phyloP scores from a whole-genome alignment of 2,329 filamentous ascomycete species.

The Hirsutella rhossiliensis region DNA sequence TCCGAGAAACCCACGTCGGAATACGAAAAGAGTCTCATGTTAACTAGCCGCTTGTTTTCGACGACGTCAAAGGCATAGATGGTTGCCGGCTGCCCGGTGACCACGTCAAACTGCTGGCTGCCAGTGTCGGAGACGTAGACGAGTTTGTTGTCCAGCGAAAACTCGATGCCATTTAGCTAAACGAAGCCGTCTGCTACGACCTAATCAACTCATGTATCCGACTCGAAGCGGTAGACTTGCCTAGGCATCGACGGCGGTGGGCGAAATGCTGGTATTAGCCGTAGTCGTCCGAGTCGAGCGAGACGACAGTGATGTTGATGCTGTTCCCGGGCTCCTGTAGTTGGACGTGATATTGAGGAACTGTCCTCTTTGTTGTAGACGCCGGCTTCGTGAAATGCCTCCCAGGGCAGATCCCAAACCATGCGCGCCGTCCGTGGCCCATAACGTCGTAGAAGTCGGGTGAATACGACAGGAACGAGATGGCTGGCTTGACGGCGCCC shows the following conservation, averaged over 20 bases:
- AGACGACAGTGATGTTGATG: slow-evolving; percentile 18
- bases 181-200: slow-evolving; percentile 46
- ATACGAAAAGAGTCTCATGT: slow-evolving; percentile 44
- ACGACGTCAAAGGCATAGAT: slow-evolving; percentile 6
- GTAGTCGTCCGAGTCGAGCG: slow-evolving; percentile 23
- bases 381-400: slow-evolving; percentile 46
- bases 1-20: slow-evolving; percentile 42
- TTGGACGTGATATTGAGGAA: slow-evolving; percentile 8
- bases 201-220: slow-evolving; percentile 34
- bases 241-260: slow-evolving; percentile 38
- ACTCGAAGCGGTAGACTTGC: slow-evolving; percentile 47
- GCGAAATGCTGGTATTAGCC: slow-evolving; percentile 44
- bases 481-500: slow-evolving; percentile 2
- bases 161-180: slow-evolving; percentile 44
- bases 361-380: slow-evolving; percentile 19
- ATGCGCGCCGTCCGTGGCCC: slow-evolving; percentile 20
- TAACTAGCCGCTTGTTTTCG: slow-evolving; percentile 8
- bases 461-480: slow-evolving; percentile 26
- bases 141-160: slow-evolving; percentile 38
- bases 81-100: slow-evolving; percentile 1
- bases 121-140: slow-evolving; percentile 48
- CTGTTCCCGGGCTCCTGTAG: slow-evolving; percentile 24
- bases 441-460: slow-evolving; percentile 37
- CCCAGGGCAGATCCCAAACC: slow-evolving; percentile 21
- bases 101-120: slow-evolving; percentile 6